Conservation (phyloP, 441 rosid species). For the Mallotus japonicus region DNA sequence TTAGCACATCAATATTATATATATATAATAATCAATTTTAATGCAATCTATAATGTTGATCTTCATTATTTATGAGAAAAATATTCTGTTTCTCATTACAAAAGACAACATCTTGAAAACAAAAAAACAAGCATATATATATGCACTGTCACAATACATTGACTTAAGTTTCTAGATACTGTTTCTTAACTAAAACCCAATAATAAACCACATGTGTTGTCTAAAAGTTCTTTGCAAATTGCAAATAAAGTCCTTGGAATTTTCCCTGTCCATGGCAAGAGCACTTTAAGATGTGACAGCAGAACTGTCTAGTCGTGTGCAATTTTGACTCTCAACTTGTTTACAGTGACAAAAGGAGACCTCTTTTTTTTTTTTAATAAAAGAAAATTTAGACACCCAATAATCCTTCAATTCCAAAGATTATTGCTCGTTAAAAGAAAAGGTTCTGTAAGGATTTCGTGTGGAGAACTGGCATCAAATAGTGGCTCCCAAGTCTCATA, state of each 20-base stretch:
- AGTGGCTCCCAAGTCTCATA: too few relatives aligned
- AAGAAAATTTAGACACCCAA: background rate
- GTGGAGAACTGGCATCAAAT: too few relatives aligned
- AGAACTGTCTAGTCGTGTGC: background rate
- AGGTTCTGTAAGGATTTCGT: too few relatives aligned
- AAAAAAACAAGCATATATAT: background rate
- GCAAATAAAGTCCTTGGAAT: background rate
- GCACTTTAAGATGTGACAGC: background rate
- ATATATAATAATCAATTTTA: background rate
- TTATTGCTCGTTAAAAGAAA: too few relatives aligned
- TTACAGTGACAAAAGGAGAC: background rate
- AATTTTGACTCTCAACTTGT: slow-evolving; percentile 1
- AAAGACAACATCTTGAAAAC: slow-evolving; percentile 11
- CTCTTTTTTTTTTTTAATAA: background rate
- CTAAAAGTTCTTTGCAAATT: background rate
- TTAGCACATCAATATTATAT: too few relatives aligned
- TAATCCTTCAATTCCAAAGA: too few relatives aligned
- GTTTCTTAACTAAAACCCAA: background rate
- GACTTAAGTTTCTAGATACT: background rate
- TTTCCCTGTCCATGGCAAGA: background rate
- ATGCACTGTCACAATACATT: background rate
- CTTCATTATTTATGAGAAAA: background rate
- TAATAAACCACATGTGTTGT: slow-evolving; percentile 1
- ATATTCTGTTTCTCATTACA: slow-evolving; percentile 10
- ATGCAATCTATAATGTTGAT: background rate